phyloP scores from a whole-genome alignment of 768 basidiomycete genomes.

The Mycena rosella region DNA sequence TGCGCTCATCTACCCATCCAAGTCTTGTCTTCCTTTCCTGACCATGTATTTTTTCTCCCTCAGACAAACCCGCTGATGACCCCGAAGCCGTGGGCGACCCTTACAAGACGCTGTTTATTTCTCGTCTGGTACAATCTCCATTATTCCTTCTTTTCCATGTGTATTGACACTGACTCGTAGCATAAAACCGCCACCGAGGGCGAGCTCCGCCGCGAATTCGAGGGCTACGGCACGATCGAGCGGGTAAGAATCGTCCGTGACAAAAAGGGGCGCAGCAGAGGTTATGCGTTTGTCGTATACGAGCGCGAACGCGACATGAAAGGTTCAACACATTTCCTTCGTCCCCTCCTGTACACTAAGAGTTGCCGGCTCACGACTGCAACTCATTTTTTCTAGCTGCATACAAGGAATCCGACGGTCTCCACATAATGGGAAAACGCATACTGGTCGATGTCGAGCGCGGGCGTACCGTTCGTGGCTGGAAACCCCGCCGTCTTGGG shows the following conservation, averaged over 20 bases:
- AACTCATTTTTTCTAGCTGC: conserved; percentile 67
- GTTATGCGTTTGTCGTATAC: conserved; percentile 97
- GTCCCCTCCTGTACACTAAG: conserved; percentile 28
- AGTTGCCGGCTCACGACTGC: conserved; percentile 34
- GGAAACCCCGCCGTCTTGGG: conserved; percentile 96
- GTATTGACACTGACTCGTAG: conserved; percentile 56
- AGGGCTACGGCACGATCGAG: conserved; percentile 95
- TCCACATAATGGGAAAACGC: conserved; percentile 95
- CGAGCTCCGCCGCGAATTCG: conserved; percentile 95
- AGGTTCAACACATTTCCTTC: conserved; percentile 63
- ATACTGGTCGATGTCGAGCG: conserved; percentile 99
- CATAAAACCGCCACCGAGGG: conserved; percentile 93
- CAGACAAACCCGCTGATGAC: conserved; percentile 96
- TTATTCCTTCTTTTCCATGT: conserved; percentile 2
- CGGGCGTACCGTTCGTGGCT: conserved; percentile 96
- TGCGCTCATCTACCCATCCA: conserved; percentile 53
- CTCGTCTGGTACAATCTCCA: conserved; percentile 75
- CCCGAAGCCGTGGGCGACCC: conserved; percentile 93
- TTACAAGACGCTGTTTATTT: conserved; percentile 98
- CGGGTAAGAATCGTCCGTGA: conserved; percentile 93
- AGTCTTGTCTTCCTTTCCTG: not conserved
- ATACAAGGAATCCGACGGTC: conserved; percentile 98
- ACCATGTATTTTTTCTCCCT: conserved; percentile 28
- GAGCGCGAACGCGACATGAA: conserved; percentile 99
- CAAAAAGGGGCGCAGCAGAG: conserved; percentile 87